Evolutionary conservation across 805 yeast species (phyloP), one percentile per base, ranked within the genome.

Genomic region (Nakazawaea peltata): DNA sequence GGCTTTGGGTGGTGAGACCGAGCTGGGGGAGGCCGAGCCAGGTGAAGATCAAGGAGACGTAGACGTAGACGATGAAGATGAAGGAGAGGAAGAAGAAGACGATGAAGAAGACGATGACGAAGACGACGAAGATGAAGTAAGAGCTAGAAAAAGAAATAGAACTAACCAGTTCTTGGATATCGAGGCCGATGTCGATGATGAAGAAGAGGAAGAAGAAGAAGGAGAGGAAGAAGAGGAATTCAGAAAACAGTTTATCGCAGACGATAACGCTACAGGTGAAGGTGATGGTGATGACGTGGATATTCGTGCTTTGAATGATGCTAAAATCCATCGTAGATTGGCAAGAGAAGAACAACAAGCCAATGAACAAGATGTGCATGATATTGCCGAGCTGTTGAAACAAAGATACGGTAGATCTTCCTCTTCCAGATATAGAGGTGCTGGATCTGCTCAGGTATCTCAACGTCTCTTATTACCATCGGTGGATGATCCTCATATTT

Each of bases 101-200:
- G 74, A 67, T 0, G 73, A 56, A 0, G 73, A 62, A 0, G 66
- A 61, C 0, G 69, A 63, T 0, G 70, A 60, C 0, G 80, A 77
- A 0, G 85, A 77, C 0, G 83, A 71, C 2, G 81, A 70, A 11
- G 68, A 61, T 4, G 71, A 65, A 5, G 67, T 65, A 4, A 64
- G 69, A 30, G 59, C 62, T 32, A 63, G 63, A 40, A 69, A 64
- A 43, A 63, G 69, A 51, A 61, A 73, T 33, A 70, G 69, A 32
- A 68, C 83, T 41, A 90, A 90, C 57, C 88, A 82, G 67, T 92
- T 87, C 58, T 70, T 92, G 61, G 98, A 92, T 83, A 94, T 92
- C 36, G 97, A 92, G 67, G 98, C 97, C 41, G 97, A 90, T 57
- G 98, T 92, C 39, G 95, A 90, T 57, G 97, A 90, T 42, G 97